These are phyloP conservation scores for Apiospora kogelbergensis DNA, from an alignment of 2,329 filamentous ascomycete genomes.

Conservation along the genomic window DNA sequence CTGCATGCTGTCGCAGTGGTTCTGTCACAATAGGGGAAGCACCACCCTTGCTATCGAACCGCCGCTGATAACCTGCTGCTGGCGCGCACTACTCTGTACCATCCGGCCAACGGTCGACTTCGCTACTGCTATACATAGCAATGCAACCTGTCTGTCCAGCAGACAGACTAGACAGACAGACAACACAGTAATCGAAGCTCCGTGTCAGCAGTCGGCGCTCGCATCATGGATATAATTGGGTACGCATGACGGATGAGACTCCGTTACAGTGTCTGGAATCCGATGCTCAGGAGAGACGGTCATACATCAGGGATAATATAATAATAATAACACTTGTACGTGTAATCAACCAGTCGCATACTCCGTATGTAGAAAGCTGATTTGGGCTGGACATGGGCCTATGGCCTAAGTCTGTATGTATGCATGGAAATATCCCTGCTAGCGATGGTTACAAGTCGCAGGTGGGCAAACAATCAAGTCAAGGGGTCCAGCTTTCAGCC, in stretches of 20 bases:
- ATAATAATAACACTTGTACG: neutral
- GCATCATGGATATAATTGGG: neutral
- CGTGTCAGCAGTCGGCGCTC: neutral
- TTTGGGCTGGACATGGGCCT: neutral
- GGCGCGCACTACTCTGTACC: neutral
- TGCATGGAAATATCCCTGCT: slow-evolving; percentile 4
- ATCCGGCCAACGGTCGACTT: neutral
- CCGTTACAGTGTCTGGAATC: neutral
- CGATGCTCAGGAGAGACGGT: neutral
- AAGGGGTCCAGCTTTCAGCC: slow-evolving; percentile 5
- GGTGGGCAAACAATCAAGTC: neutral
- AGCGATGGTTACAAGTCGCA: neutral
- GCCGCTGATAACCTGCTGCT: neutral
- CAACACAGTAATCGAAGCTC: neutral
- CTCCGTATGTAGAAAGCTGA: neutral
- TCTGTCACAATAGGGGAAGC: neutral
- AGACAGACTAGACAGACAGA: too few species aligned
- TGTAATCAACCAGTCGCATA: too few species aligned
- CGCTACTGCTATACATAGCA: neutral
- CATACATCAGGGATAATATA: neutral
- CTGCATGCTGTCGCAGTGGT: neutral
- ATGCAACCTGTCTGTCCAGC: neutral
- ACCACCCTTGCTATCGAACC: neutral
- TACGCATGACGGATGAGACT: neutral
- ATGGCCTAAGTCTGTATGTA: too few species aligned